phyloP scores from a whole-genome alignment of 2,329 filamentous ascomycete genomes.

The Tolypocladium guangdongense region DNA sequence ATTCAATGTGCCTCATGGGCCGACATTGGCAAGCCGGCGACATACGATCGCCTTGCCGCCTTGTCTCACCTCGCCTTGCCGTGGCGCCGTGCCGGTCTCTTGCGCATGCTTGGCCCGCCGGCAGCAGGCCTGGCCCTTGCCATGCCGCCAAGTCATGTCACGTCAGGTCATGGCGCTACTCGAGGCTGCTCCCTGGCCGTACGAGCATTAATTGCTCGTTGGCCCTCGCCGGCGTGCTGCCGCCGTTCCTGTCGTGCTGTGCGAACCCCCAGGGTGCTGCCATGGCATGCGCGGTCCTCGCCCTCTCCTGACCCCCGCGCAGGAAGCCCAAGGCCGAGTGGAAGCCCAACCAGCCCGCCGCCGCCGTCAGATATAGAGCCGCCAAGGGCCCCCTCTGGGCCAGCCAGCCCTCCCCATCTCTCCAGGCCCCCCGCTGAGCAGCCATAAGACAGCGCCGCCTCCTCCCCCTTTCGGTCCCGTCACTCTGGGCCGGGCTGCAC shows the following conservation, averaged over 20 bases:
- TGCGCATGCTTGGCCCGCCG: not conserved
- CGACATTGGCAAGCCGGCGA: not conserved
- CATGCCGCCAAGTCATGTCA: conserved; percentile 8
- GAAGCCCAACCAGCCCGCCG: not conserved
- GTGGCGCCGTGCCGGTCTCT: not conserved
- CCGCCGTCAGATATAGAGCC: not conserved
- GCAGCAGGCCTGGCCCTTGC: not conserved
- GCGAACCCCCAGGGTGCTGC: not conserved
- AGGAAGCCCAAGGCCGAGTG: not conserved
- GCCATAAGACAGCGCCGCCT: not conserved
- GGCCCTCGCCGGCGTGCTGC: no score
- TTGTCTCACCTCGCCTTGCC: conserved; percentile 5
- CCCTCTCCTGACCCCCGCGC: no score
- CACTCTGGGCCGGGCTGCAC: conserved; percentile 1
- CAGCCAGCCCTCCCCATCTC: conserved; percentile 2
- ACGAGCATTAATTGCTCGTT: no score
- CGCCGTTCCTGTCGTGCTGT: not conserved
- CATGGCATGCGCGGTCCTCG: no score
- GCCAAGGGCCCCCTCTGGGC: not conserved
- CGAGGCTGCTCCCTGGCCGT: no score
- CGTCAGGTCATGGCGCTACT: conserved; percentile 3
- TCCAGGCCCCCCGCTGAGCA: not conserved
- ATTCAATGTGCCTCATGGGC: no score
- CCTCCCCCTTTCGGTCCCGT: conserved; percentile 1
- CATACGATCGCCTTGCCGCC: conserved; percentile 1